phyloP scores from a whole-genome alignment of 768 basidiomycete species.

The Lactarius vividus region DNA sequence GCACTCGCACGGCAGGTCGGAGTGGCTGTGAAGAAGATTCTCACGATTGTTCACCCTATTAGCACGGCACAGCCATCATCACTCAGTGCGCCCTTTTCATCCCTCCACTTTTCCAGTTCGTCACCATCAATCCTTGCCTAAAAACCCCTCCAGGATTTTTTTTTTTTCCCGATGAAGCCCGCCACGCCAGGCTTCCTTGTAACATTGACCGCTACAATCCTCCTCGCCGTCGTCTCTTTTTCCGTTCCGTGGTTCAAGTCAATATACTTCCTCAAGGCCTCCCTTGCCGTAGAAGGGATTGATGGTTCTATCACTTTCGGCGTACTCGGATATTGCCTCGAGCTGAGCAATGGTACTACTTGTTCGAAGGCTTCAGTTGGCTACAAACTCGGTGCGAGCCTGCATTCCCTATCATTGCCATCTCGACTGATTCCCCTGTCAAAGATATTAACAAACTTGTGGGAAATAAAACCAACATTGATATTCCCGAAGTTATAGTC shows the following conservation, averaged over 20 bases:
- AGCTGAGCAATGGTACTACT: constrained; percentile 51
- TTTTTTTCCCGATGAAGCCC: constrained; percentile 52
- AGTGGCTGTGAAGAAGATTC: neutral
- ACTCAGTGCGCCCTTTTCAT: neutral
- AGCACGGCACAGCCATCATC: neutral
- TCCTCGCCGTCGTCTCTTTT: constrained; percentile 86
- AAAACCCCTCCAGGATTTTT: neutral
- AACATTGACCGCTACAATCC: constrained; percentile 71
- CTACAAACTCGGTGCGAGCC: constrained; percentile 75
- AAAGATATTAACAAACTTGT: constrained; percentile 82
- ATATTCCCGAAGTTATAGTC: constrained; percentile 79
- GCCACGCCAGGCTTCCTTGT: constrained; percentile 89
- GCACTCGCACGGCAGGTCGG: too few relatives aligned
- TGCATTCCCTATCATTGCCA: neutral
- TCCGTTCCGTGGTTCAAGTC: constrained; percentile 88
- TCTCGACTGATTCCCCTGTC: neutral
- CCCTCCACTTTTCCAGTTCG: neutral
- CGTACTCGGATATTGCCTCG: constrained; percentile 83
- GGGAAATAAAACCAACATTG: constrained; percentile 57
- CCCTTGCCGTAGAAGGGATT: constrained; percentile 44
- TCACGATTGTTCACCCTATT: neutral
- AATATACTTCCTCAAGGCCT: constrained; percentile 84
- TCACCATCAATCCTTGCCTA: neutral
- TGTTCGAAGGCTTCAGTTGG: constrained; percentile 84
- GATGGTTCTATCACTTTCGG: constrained; percentile 78